Evolutionary conservation across 495 filamentous ascomycete species (phyloP).

Genomic region (Talaromyces liani): DNA sequence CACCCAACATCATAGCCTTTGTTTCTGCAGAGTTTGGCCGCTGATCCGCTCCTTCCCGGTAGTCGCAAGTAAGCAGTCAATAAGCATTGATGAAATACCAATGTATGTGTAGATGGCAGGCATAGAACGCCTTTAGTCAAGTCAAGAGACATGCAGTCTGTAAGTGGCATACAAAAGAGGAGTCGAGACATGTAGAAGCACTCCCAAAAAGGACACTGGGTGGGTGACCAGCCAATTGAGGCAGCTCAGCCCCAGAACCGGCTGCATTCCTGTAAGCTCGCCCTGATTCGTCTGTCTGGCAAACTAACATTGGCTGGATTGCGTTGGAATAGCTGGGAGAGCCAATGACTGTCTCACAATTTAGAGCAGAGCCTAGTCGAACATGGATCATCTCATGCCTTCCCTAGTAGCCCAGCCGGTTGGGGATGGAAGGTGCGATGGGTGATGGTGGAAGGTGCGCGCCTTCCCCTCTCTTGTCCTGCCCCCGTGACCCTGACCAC

Average conservation of each 20-base stretch:
- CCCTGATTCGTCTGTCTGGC: not conserved
- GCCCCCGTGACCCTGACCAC: not conserved
- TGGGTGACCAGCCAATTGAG: not conserved
- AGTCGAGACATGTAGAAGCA: not conserved
- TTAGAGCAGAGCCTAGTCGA: not conserved
- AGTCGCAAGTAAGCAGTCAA: not conserved
- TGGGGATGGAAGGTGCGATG: not conserved
- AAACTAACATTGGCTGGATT: not conserved
- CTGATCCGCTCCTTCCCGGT: slow-evolving; percentile 8
- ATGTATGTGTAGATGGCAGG: not conserved
- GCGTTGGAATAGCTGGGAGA: not conserved
- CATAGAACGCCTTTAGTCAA: not conserved
- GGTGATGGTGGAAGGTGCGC: slow-evolving; percentile 7
- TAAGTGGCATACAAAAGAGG: not conserved
- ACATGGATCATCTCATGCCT: not conserved
- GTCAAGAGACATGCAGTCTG: not conserved
- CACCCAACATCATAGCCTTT: not conserved
- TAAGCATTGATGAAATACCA: not conserved
- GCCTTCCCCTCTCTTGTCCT: slow-evolving; percentile 12
- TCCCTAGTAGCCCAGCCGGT: not conserved
- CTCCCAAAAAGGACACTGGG: not conserved
- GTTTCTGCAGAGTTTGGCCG: not conserved
- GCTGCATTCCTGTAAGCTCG: not conserved
- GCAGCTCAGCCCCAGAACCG: not conserved
- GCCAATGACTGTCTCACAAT: not conserved